Conservation (phyloP, 75 land plant species). For the Sequoiadendron giganteum region DNA sequence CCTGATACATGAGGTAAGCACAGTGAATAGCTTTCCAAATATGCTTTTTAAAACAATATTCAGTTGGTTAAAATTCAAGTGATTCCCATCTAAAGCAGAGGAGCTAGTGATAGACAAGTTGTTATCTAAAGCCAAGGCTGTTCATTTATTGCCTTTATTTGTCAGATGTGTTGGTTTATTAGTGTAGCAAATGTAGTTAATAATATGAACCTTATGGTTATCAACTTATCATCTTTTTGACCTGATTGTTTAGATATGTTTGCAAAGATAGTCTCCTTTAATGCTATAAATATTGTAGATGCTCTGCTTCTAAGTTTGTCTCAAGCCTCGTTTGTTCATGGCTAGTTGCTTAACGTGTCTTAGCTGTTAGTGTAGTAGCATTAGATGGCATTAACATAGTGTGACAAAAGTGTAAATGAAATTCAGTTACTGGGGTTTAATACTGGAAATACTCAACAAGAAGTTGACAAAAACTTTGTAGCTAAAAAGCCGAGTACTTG, state of each 20-base stretch:
- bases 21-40: neutral
- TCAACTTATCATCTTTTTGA: neutral
- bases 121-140: neutral
- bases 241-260: neutral
- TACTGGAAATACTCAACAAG: too few species aligned
- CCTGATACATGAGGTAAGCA: conserved; percentile 91
- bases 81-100: neutral
- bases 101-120: neutral
- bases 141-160: neutral
- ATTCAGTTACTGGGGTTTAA: too few species aligned
- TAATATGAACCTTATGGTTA: neutral
- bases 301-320: neutral
- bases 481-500: too few species aligned
- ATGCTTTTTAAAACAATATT: neutral
- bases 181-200: neutral
- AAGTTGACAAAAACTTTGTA: too few species aligned
- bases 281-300: neutral
- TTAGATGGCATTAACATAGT: too few species aligned
- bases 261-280: neutral
- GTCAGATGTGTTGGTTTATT: neutral
- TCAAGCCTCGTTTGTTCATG: neutral
- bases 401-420: too few species aligned
- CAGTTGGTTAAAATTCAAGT: neutral
- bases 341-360: neutral
- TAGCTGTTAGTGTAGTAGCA: too few species aligned